Evolutionary conservation across 2,329 filamentous ascomycete genomes (phyloP), one percentile per base, ranked within the genome.

Genomic region (Clarireedia sp.): DNA sequence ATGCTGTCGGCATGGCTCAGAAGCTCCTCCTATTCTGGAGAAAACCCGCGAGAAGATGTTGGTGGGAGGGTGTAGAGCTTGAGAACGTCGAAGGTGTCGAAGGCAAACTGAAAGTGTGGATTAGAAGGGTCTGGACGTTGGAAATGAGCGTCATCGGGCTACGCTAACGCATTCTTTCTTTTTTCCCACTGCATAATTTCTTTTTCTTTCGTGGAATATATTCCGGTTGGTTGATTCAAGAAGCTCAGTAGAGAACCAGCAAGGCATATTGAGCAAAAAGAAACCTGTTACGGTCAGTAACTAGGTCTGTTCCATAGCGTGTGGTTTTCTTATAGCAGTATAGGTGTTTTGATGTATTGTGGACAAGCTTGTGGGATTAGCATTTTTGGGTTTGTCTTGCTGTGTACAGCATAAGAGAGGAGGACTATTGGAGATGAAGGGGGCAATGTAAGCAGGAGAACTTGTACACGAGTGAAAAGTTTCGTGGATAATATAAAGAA

Each of bases 11-110:
- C 51, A 99, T 99, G 94, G 94, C 94, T 12, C 94, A 99, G 72
- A 99, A 99, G 74, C 80, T 99, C 47, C 79, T 99, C 14, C 79
- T 99, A 3, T 99, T 99, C 76, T 99, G 94, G 94, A 83, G 94
- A 62, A 99, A 99, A 73, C 94, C 94, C 16, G 94, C 94, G 14
- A 79, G 94, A 59, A 82, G 94, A 70, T 99, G 94, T 77, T 99
- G 94, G 94, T 99, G 94, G 94, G 94, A 99, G 71, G 94, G 94
- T 23, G 87, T 99, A 38, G 91, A 97, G 70, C 78, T 99, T 45
- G 83, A 94, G 17, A 79, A 89, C 62, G 88, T 99, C 12, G 90
- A 95, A 50, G 94, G 94, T 14, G 87, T 97, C 7, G 83, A 95
- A 51, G 92, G 91, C 51, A 89, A 86, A 70, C 78, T 99, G 63